phyloP scores from a whole-genome alignment of 2,329 filamentous ascomycete genomes.

The Apiospora rasikravindrae region DNA sequence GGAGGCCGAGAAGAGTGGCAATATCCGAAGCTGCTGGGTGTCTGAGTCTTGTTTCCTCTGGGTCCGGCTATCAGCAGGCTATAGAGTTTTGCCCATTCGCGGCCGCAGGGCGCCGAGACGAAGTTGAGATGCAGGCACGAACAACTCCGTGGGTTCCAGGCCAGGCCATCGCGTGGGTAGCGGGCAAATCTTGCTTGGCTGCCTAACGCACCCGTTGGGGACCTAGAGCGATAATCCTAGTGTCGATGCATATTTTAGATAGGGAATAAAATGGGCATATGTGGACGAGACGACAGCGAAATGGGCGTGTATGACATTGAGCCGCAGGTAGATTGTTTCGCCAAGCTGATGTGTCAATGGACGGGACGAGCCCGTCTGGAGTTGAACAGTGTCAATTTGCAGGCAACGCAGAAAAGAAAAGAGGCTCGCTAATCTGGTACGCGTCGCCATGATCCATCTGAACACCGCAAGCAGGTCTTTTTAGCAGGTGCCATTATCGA shows the following conservation, averaged over 20 bases:
- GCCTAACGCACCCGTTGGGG: neutral
- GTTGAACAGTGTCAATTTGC: neutral
- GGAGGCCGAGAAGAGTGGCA: neutral
- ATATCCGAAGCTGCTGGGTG: conserved; percentile 1
- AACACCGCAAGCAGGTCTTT: neutral
- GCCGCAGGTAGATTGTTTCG: conserved; percentile 13
- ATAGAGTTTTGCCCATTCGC: neutral
- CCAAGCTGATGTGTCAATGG: neutral
- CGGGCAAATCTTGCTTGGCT: neutral
- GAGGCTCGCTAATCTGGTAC: too few relatives aligned
- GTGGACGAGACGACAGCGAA: conserved; percentile 11
- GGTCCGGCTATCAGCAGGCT: conserved; percentile 1
- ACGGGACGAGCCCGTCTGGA: neutral
- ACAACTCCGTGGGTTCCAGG: neutral
- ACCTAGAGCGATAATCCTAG: neutral
- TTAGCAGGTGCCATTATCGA: conserved; percentile 4
- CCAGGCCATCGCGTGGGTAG: neutral
- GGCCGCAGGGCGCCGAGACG: neutral
- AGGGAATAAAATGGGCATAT: conserved; percentile 2
- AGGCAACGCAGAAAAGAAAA: neutral
- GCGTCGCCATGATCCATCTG: neutral
- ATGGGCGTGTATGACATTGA: conserved; percentile 2
- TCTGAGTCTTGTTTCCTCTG: conserved; percentile 5
- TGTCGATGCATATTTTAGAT: conserved; percentile 5
- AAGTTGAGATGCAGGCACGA: neutral